Conservation (phyloP, 257 asterid genomes). For the Anisodus tanguticus region DNA sequence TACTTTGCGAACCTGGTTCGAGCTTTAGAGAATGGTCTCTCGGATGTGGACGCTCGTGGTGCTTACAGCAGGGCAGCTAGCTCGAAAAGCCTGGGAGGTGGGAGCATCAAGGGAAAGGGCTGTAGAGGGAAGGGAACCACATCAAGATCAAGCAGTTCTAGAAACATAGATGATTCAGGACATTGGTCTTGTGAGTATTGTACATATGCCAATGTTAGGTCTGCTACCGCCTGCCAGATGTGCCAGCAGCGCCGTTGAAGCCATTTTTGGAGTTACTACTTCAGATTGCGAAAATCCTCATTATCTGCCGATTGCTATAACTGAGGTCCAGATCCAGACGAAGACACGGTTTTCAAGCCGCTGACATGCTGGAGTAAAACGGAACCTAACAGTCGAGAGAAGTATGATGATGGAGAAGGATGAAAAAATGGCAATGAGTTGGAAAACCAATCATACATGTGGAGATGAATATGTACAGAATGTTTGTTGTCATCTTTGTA, state of each 20-base stretch:
- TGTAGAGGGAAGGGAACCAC: conserved; percentile 66
- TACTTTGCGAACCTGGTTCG: conserved; percentile 89
- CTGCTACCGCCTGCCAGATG: conserved; percentile 63
- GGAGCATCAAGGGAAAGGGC: conserved; percentile 61
- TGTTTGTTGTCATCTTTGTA: conserved; percentile 24
- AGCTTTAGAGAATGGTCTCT: conserved; percentile 88
- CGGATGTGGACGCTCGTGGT: conserved; percentile 73
- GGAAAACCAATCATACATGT: not conserved
- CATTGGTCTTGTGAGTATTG: conserved; percentile 82
- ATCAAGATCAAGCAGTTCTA: conserved; percentile 62
- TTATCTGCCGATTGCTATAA: conserved; percentile 7
- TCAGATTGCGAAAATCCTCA: not conserved
- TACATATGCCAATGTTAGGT: conserved; percentile 63
- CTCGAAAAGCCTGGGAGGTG: conserved; percentile 60
- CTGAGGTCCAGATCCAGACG: conserved; percentile 13
- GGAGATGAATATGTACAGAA: conserved; percentile 25
- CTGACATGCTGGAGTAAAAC: not conserved
- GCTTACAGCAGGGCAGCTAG: conserved; percentile 59
- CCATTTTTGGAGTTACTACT: conserved; percentile 7
- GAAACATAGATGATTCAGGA: conserved; percentile 60
- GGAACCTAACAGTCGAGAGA: not conserved
- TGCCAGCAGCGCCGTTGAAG: conserved; percentile 71
- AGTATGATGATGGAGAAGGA: not conserved
- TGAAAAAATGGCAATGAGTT: not conserved
- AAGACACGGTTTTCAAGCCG: not conserved